Percentiles rank a stretch among this genome's conserved stretches.
phyloP scores from a whole-genome alignment of 805 yeast species.

The Candida broadrunensis region DNA sequence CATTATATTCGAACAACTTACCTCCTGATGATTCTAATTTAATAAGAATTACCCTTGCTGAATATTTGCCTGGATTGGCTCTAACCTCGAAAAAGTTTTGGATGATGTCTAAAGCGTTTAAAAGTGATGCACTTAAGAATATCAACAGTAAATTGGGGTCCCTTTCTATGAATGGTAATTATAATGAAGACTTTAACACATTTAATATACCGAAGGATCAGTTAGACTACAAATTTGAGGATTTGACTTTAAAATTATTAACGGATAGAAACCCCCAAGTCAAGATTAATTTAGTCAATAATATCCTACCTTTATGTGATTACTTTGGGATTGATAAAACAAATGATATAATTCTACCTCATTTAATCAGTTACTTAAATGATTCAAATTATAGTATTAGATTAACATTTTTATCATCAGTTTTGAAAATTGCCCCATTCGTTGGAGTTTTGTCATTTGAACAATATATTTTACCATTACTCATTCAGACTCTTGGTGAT shows the following conservation, averaged over 20 bases:
- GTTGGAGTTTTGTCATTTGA: slow-evolving; percentile 82
- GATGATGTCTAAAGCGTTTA: slow-evolving; percentile 55
- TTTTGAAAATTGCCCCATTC: slow-evolving; percentile 71
- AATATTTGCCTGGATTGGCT: slow-evolving; percentile 72
- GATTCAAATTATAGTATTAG: slow-evolving; percentile 69
- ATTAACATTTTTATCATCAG: slow-evolving; percentile 65
- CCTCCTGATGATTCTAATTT: slow-evolving; percentile 19
- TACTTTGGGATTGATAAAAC: slow-evolving; percentile 86
- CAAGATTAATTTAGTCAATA: slow-evolving; percentile 62
- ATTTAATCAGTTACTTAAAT: slow-evolving; percentile 85
- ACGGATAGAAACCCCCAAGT: slow-evolving; percentile 70
- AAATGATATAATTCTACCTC: slow-evolving; percentile 84
- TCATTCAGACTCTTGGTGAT: slow-evolving; percentile 80
- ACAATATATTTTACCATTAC: slow-evolving; percentile 81
- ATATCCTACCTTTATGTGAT: slow-evolving; percentile 74
- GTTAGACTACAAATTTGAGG: slow-evolving; percentile 58
- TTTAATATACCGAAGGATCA: slow-evolving; percentile 35
- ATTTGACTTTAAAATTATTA: slow-evolving; percentile 58
- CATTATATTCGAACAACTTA: slow-evolving; percentile 5
- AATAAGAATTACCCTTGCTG: slow-evolving; percentile 65
- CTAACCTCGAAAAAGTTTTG: slow-evolving; percentile 59
- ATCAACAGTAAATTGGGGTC: slow-evolving; percentile 7
- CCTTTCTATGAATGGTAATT: slow-evolving; percentile 11
- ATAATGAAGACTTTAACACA: slow-evolving; percentile 21
- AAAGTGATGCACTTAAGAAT: slow-evolving; percentile 13